These are phyloP conservation scores for Cladosporium sp. DNA, from an alignment of 2,329 filamentous ascomycete species.

Conservation along the genomic window DNA sequence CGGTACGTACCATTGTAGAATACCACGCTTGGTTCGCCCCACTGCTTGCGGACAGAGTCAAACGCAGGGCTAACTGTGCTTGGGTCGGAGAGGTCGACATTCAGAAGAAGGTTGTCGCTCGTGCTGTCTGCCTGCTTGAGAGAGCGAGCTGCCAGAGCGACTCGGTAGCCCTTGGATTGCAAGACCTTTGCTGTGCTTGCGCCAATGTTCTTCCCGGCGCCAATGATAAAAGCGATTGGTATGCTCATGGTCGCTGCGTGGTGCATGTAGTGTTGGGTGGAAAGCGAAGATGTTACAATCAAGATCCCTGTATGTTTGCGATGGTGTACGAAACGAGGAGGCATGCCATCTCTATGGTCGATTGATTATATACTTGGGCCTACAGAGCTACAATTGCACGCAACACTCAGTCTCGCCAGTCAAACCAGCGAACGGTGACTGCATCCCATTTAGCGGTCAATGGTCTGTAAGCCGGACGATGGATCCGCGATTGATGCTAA, in stretches of 20 bases:
- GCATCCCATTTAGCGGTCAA: too few species aligned
- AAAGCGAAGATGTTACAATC: too few species aligned
- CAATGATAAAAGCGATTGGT: conserved; percentile 39
- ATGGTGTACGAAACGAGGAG: too few species aligned
- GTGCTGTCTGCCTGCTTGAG: conserved; percentile 22
- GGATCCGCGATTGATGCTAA: too few species aligned
- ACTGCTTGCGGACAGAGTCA: conserved; percentile 32
- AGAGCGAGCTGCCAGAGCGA: conserved; percentile 39
- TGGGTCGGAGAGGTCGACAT: conserved; percentile 35
- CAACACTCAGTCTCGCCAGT: too few species aligned
- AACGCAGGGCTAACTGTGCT: conserved; percentile 36
- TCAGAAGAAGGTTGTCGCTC: conserved; percentile 1
- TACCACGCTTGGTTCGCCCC: conserved; percentile 41
- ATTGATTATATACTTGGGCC: too few species aligned
- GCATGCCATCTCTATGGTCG: too few species aligned
- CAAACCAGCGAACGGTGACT: too few species aligned
- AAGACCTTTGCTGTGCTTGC: conserved; percentile 36
- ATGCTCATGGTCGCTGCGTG: conserved; percentile 3
- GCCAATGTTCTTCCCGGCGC: conserved; percentile 42
- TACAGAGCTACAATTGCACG: too few species aligned
- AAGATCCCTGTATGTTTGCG: too few species aligned
- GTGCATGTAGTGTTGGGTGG: too few species aligned
- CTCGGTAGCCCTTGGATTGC: conserved; percentile 39
- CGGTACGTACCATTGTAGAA: conserved; percentile 37
- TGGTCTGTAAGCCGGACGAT: too few species aligned